These are phyloP conservation scores for Sutorius eximius DNA, from an alignment of 1,284 basidiomycete genomes.

Conservation along the genomic window DNA sequence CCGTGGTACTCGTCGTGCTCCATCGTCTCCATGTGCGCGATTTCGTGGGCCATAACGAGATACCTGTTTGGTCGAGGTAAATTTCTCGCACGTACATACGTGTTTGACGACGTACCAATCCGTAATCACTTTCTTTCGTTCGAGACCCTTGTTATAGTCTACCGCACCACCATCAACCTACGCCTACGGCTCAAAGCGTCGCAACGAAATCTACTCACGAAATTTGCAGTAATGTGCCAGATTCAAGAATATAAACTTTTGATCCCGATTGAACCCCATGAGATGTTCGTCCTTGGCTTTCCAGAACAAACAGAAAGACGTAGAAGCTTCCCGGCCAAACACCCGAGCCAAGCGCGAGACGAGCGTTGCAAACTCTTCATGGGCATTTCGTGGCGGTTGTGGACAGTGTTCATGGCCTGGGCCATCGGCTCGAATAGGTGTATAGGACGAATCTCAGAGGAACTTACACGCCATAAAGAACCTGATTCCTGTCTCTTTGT, in stretches of 20 bases:
- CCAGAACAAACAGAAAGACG: constrained; percentile 24
- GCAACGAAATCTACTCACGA: neutral
- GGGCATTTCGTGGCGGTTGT: neutral
- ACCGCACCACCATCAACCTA: neutral
- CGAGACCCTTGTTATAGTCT: neutral
- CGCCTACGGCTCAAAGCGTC: too few relatives aligned
- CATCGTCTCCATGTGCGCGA: constrained; percentile 20
- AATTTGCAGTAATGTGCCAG: constrained; percentile 19
- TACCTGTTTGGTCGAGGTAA: constrained; percentile 12
- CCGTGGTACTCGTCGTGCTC: constrained; percentile 27
- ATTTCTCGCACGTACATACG: neutral
- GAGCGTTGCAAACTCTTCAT: constrained; percentile 5
- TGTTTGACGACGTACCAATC: constrained; percentile 10
- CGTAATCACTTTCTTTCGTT: constrained; percentile 4
- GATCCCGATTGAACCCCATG: constrained; percentile 30
- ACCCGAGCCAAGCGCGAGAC: constrained; percentile 5
- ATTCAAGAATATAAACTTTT: constrained; percentile 23
- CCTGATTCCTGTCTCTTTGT: neutral
- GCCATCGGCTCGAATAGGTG: neutral
- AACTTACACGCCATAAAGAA: constrained; percentile 17
- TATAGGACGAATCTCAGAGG: too few relatives aligned
- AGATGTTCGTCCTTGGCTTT: constrained; percentile 20
- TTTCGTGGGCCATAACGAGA: constrained; percentile 27
- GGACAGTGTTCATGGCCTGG: neutral
- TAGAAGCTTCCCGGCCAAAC: constrained; percentile 2